A percentile compares a stretch with the other conserved stretches of the same genome.
Conservation (phyloP, 257 asterid species). For the Solanum medicagineum region DNA sequence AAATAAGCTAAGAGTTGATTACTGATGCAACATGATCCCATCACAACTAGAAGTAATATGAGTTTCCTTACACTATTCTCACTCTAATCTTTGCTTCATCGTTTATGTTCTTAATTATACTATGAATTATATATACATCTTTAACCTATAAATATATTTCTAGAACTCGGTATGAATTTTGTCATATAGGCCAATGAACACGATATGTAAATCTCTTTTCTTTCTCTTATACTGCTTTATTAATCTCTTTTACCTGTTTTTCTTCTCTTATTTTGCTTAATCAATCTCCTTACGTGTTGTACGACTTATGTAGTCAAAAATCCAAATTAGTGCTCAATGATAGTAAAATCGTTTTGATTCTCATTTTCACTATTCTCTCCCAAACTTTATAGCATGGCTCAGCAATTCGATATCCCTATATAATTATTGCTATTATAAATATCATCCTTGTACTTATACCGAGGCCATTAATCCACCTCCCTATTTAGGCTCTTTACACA, state of each 20-base stretch:
- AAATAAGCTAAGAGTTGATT: background rate
- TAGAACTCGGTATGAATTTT: background rate
- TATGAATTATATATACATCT: background rate
- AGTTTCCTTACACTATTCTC: background rate
- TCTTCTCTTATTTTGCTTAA: no score
- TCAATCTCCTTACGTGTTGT: background rate
- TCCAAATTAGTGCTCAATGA: background rate
- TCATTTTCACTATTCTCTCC: background rate
- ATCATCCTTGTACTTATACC: background rate
- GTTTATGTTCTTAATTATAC: background rate
- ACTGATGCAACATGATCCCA: background rate
- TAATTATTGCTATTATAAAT: background rate
- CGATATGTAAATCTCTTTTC: background rate
- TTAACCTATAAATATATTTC: background rate
- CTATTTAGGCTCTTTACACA: background rate
- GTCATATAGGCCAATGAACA: background rate
- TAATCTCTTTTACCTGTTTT: no score
- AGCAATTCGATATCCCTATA: background rate
- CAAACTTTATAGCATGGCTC: background rate
- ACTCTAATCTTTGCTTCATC: background rate
- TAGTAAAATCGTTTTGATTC: background rate
- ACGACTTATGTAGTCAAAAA: background rate
- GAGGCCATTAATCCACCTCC: background rate
- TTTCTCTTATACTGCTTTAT: no score
- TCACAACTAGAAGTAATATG: background rate